phyloP scores from a whole-genome alignment of 345 rosid species.

The Sisymbrium altissimum region DNA sequence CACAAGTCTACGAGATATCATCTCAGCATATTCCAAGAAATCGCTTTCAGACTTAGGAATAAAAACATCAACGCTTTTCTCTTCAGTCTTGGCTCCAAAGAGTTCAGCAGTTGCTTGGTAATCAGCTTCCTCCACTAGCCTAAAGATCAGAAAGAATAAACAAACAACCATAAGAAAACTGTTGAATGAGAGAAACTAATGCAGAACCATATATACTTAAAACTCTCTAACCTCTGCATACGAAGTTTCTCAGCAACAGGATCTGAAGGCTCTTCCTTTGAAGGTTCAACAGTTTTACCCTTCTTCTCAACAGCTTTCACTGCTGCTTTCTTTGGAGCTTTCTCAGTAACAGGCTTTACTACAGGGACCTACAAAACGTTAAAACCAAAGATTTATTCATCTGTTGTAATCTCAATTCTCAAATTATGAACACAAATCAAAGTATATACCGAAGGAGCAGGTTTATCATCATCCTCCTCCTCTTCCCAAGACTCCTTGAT shows the following conservation, averaged over 20 bases:
- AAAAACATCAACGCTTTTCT: constrained; percentile 54
- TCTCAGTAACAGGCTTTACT: constrained; percentile 43
- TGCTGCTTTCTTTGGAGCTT: constrained; percentile 47
- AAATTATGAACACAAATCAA: background rate
- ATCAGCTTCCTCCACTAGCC: constrained; percentile 97
- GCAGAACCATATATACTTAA: background rate
- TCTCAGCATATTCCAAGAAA: constrained; percentile 82
- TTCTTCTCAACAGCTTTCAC: constrained; percentile 48
- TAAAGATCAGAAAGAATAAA: constrained; percentile 26
- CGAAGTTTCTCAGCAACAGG: constrained; percentile 71
- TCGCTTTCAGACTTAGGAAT: constrained; percentile 92
- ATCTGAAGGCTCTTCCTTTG: constrained; percentile 50
- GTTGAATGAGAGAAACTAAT: background rate
- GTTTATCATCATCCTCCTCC: constrained; percentile 91
- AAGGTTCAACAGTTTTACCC: constrained; percentile 43
- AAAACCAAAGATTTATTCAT: background rate
- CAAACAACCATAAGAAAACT: background rate
- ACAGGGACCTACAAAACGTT: constrained; percentile 39
- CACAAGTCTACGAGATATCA: constrained; percentile 62
- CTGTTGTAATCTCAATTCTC: background rate
- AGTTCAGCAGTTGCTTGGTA: constrained; percentile 66
- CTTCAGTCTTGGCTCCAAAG: constrained; percentile 58
- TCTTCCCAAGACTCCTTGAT: constrained; percentile 98
- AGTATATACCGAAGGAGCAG: constrained; percentile 54
- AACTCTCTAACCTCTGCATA: constrained; percentile 52